Percentiles rank a stretch among this genome's conserved stretches.
Evolutionary conservation across 257 asterid species (phyloP).

Genomic region (Solanum peruvianum): DNA sequence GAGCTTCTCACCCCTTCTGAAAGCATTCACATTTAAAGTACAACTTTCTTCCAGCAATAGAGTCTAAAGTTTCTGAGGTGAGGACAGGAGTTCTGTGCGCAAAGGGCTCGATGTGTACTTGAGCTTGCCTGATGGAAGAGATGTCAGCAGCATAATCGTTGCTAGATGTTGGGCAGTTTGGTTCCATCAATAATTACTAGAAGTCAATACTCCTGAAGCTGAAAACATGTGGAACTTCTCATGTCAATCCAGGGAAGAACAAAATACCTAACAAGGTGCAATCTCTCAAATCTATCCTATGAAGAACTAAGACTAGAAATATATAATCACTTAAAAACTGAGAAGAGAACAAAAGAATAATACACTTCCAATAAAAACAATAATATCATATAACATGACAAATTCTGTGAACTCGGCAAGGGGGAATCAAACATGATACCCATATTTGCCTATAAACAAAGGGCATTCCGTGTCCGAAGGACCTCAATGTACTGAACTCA

Average conservation of each 20-base stretch:
- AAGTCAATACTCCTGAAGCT: neutral
- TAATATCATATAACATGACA: neutral
- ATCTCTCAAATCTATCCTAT: neutral
- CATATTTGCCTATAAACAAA: neutral
- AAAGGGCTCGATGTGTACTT: slow-evolving; percentile 37
- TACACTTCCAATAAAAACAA: neutral
- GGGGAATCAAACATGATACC: neutral
- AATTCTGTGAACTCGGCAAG: neutral
- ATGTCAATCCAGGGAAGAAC: neutral
- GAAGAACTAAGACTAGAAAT: neutral
- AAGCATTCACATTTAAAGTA: slow-evolving; percentile 86
- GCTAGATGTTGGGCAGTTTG: slow-evolving; percentile 13
- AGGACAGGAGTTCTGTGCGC: slow-evolving; percentile 64
- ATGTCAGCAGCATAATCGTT: slow-evolving; percentile 69
- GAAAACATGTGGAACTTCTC: neutral
- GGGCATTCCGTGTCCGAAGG: neutral
- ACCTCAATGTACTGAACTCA: neutral
- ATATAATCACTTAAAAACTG: neutral
- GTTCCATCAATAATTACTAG: slow-evolving; percentile 37
- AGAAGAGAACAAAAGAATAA: neutral
- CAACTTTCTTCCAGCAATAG: slow-evolving; percentile 58
- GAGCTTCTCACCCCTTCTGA: slow-evolving; percentile 78
- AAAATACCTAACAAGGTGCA: neutral
- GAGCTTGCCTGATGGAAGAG: slow-evolving; percentile 63
- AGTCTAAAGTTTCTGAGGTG: slow-evolving; percentile 63